Percentiles rank a stretch among this genome's conserved stretches.
Conservation (phyloP, 768 basidiomycete genomes). For the Amanita jacksonii region DNA sequence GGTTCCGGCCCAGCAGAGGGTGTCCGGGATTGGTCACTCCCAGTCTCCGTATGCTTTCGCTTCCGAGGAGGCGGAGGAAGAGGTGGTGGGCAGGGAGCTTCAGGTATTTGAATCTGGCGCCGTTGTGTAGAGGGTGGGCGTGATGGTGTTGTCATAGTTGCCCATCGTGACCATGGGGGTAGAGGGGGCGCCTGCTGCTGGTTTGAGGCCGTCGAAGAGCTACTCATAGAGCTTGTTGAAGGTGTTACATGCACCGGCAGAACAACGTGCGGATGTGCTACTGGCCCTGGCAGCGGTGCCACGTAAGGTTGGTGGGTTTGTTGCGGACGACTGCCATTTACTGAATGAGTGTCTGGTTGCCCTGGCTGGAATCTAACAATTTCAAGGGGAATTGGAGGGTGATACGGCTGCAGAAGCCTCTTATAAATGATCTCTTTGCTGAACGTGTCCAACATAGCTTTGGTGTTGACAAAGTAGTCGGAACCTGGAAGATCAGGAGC, state of each 20-base stretch:
- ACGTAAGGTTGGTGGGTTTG: constrained; percentile 13
- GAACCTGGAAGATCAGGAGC: constrained; percentile 34
- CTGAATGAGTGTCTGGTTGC: constrained; percentile 21
- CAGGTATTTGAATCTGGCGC: constrained; percentile 25
- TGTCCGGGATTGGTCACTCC: background rate
- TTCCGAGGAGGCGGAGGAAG: constrained; percentile 34
- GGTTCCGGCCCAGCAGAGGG: constrained; percentile 4
- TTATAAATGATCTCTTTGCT: constrained; percentile 66
- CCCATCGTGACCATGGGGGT: constrained; percentile 35
- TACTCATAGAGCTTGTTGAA: constrained; percentile 13
- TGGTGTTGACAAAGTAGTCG: constrained; percentile 62
- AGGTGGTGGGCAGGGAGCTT: constrained; percentile 22
- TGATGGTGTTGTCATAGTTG: constrained; percentile 34
- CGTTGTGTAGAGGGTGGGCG: constrained; percentile 36
- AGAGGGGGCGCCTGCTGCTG: constrained; percentile 15
- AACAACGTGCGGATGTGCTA: background rate
- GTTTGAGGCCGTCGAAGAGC: constrained; percentile 13
- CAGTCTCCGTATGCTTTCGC: constrained; percentile 33
- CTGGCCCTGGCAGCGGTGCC: constrained; percentile 7
- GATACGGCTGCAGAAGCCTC: constrained; percentile 53
- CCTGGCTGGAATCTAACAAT: constrained; percentile 56
- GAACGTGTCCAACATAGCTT: constrained; percentile 64
- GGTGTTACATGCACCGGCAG: constrained; percentile 6
- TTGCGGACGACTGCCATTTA: constrained; percentile 11
- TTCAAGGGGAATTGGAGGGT: constrained; percentile 65